These are phyloP conservation scores for Pseudoneurospora amorphoporcata DNA, from an alignment of 495 filamentous ascomycete genomes.

Conservation along the genomic window DNA sequence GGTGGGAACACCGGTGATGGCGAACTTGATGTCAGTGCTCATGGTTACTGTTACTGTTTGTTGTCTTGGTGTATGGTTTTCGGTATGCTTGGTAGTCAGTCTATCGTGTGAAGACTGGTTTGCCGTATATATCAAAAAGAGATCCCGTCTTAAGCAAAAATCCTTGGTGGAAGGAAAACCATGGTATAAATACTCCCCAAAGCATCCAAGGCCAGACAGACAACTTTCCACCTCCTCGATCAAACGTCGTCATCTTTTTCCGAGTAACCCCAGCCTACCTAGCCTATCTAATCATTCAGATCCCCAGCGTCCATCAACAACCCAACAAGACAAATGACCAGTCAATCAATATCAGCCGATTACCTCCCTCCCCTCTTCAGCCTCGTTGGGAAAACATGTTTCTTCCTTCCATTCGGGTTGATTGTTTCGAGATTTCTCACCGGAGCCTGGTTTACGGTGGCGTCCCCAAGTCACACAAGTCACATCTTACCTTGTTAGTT, in stretches of 20 bases:
- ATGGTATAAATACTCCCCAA: not conserved
- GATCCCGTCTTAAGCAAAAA: not conserved
- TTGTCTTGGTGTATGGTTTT: not conserved
- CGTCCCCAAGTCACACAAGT: not conserved
- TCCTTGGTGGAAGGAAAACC: accelerated
- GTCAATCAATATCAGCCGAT: not conserved
- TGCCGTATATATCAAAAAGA: not conserved
- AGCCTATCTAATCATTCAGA: not conserved
- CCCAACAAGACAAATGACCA: not conserved
- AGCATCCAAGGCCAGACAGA: not conserved
- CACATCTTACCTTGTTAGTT: not conserved
- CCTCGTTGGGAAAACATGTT: not conserved
- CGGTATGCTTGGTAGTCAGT: not conserved
- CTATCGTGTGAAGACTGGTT: not conserved
- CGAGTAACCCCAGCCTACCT: not conserved
- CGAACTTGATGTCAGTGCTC: slow-evolving; percentile 13
- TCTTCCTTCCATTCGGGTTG: not conserved
- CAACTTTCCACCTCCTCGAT: not conserved
- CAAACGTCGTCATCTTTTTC: not conserved
- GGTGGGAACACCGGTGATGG: slow-evolving; percentile 20
- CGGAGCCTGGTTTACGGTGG: not conserved
- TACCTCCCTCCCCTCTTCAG: not conserved
- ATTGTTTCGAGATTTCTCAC: not conserved
- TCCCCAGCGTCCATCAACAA: too few species aligned
- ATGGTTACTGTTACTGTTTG: not conserved